These are phyloP conservation scores for Sambucus nigra DNA, from an alignment of 129 eudicot species.

Conservation along the genomic window DNA sequence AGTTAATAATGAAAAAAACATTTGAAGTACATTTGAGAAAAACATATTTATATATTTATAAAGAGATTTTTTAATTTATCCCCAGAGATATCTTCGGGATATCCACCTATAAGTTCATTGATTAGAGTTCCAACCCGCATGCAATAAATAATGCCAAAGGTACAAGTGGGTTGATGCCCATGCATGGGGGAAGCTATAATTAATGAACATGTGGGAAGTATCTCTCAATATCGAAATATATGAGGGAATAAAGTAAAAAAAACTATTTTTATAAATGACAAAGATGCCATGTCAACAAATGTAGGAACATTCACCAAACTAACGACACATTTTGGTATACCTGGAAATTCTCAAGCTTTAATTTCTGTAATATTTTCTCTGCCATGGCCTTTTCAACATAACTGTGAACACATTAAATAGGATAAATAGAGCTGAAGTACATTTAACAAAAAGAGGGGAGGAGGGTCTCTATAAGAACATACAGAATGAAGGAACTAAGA, in stretches of 20 bases:
- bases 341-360: constrained; percentile 85
- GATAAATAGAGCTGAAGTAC: constrained; percentile 2
- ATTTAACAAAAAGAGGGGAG: not conserved
- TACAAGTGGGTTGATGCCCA: too few species aligned
- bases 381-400: constrained; percentile 69
- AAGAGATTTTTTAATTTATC: too few species aligned
- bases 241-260: too few species aligned
- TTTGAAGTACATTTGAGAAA: not conserved
- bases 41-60: too few species aligned
- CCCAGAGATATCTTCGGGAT: too few species aligned
- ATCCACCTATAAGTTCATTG: too few species aligned
- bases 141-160: too few species aligned
- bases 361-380: constrained; percentile 65
- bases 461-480: too few species aligned
- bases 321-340: constrained; percentile 22
- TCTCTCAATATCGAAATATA: too few species aligned
- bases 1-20: not conserved
- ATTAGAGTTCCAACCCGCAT: too few species aligned
- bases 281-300: constrained; percentile 7
- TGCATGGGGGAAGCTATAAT: too few species aligned
- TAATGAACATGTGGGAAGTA: too few species aligned
- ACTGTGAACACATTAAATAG: constrained; percentile 33
- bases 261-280: not conserved
- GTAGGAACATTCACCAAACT: not conserved
- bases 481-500: not conserved